Base-by-base conservation (phyloP, 2,329 filamentous ascomycete species). In the Epichloe amarillans region DNA sequence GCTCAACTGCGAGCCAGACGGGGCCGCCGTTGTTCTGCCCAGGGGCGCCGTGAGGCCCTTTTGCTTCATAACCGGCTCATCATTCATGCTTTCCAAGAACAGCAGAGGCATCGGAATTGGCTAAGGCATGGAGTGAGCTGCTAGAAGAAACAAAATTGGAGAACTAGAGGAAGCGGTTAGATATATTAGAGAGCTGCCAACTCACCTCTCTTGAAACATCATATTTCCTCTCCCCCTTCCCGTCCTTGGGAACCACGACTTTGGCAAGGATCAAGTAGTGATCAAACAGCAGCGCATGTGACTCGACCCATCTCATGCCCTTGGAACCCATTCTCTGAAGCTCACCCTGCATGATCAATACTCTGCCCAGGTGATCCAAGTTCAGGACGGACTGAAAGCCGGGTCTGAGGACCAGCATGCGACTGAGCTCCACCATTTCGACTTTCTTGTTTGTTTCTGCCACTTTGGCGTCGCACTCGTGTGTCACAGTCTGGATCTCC, bases 31-130 rank as follows among this genome's bases (percentile, higher is more conserved):
- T 23, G 82, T 77, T 47, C 79, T 72, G 10, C 74, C 72, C 23
- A 82, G 63, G 2, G 80, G 79, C 1, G 79, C 74, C 1, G 83
- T 80, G 49, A 91, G 79, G 42, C 86, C 83, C 63, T 88, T 90
- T 58, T 80, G 76, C 64, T 93, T 95, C 51, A 90, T 79, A 5
- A 97, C 86, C 0, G 93, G 83, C 56, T 95, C 88, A 57, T 98
- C 94, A 57, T 91, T 88, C 58, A 87, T 84, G 64, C 87, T 95
- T 67, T 98, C 94, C 0, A 98, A 74, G 47, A 95, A 87, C 26
- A 98, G 74, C 2, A 98, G 74, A 59, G 95, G 90, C 91, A 98
- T 98, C 0, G 93, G 93, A 55, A 98, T 96, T 6, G 86, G 88
- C 72, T 85, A 43, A 10, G 36, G 53, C 6, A 11, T 12, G 12